Evolutionary conservation across 2,329 filamentous ascomycete genomes (phyloP), one percentile per base, ranked within the genome.

Genomic region (Colletotrichum chrysophilum): DNA sequence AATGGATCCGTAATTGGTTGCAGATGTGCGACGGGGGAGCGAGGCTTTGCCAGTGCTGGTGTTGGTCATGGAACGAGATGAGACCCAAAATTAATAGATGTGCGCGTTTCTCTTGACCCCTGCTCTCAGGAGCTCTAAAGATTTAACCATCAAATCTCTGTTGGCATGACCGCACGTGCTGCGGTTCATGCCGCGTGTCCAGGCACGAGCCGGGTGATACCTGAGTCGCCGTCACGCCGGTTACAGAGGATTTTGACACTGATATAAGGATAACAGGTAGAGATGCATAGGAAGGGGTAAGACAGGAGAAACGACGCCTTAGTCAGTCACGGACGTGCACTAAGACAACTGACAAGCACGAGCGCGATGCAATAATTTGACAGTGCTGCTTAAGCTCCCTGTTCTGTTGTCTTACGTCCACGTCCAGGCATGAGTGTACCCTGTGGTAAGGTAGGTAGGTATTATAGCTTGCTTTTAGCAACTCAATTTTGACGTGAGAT

Each of bases 21-120:
- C 7, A 13, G 24, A 16, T 34, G 56, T 64, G 43, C 43, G 21
- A 16, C 8, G 16, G 43, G 34, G 16, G 10, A 12, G 18, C 10
- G 9, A 48, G 34, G 56, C n/a, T 62, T 38, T 21, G 26, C 26
- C 30, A 43, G 32, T 67, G n/a, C 32, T 64, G 69, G 71, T 68
- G 70, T 75, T 48, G 30, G 38, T 43, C 9, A 34, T 10, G 56
- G 58, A 67, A 32, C 24, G 64, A 56, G 30, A 68, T 36, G 56
- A 24, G 62, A 26, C 56, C 36, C 69, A 75, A 75, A 65, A 72
- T 68, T 75, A 75, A 73, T 75, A 75, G 73, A 75, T 30, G 36
- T 56, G 67, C 24, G 56, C 43, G 34, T 75, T 68, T 66, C 30
- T n/a, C 38, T 62, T 55, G 24, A 16, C 14, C 36, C 38, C 18